A percentile compares a stretch with the other conserved stretches of the same genome.
These are phyloP conservation scores for Breynia disticha DNA, from an alignment of 441 rosid genomes.

Conservation along the genomic window DNA sequence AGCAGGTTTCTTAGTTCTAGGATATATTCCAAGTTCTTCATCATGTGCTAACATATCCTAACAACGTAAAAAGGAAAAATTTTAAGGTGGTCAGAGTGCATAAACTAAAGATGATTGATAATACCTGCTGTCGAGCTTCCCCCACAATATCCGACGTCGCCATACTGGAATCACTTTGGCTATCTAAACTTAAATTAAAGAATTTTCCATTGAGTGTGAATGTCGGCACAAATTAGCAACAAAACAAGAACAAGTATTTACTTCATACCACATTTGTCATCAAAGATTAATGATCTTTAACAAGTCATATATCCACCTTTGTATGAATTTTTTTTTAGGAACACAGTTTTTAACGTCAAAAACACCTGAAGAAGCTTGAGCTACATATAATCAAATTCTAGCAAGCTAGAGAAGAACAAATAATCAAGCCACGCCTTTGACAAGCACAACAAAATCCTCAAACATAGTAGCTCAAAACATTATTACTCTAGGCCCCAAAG, in stretches of 20 bases:
- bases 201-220: slow-evolving; percentile 6
- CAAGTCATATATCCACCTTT: too few relatives aligned
- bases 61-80: too few relatives aligned
- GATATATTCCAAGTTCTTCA: too few relatives aligned
- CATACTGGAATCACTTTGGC: slow-evolving; percentile 72
- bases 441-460: background rate
- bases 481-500: too few relatives aligned
- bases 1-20: too few relatives aligned
- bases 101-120: slow-evolving; percentile 8
- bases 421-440: background rate
- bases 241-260: background rate
- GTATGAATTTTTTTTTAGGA: too few relatives aligned
- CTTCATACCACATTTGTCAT: too few relatives aligned
- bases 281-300: too few relatives aligned
- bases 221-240: background rate
- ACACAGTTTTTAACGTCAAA: too few relatives aligned
- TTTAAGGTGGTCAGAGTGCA: background rate
- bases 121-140: slow-evolving; percentile 78
- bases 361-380: background rate
- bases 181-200: slow-evolving; percentile 52
- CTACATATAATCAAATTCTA: background rate
- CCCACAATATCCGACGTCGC: slow-evolving; percentile 50
- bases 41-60: too few relatives aligned
- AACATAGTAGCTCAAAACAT: too few relatives aligned
- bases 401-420: background rate